phyloP scores from a whole-genome alignment of 2,329 filamentous ascomycete species.

The Fusarium drepaniforme region DNA sequence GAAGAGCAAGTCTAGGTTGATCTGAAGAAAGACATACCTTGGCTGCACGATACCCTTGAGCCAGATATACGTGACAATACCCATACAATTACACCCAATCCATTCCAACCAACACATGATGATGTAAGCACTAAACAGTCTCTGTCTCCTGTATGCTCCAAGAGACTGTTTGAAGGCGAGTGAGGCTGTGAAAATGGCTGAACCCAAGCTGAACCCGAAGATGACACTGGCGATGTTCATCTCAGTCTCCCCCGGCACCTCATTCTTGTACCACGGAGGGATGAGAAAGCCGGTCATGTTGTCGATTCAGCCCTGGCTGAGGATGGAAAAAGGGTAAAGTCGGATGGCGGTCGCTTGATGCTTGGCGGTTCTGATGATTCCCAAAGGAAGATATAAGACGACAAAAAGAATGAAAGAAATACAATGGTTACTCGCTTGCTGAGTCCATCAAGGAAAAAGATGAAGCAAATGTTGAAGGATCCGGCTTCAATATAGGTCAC shows the following conservation, averaged over 20 bases:
- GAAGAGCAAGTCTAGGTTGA: background rate
- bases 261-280: conserved; percentile 23
- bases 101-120: conserved; percentile 36
- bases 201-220: conserved; percentile 33
- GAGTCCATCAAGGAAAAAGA: background rate
- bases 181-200: conserved; percentile 21
- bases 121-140: conserved; percentile 24
- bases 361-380: background rate
- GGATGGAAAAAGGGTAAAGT: background rate
- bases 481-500: background rate
- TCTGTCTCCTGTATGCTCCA: conserved; percentile 15
- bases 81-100: conserved; percentile 32
- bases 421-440: background rate
- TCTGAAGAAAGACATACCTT: conserved; percentile 7
- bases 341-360: background rate
- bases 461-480: background rate
- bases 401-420: background rate
- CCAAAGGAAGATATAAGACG: background rate
- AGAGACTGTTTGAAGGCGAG: conserved; percentile 15
- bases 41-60: conserved; percentile 5
- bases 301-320: background rate
- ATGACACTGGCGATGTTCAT: conserved; percentile 31
- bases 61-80: conserved; percentile 26
- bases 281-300: conserved; percentile 32
- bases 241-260: conserved; percentile 11